phyloP scores from a whole-genome alignment of 768 basidiomycete genomes.

The Mycena sanguinolenta region DNA sequence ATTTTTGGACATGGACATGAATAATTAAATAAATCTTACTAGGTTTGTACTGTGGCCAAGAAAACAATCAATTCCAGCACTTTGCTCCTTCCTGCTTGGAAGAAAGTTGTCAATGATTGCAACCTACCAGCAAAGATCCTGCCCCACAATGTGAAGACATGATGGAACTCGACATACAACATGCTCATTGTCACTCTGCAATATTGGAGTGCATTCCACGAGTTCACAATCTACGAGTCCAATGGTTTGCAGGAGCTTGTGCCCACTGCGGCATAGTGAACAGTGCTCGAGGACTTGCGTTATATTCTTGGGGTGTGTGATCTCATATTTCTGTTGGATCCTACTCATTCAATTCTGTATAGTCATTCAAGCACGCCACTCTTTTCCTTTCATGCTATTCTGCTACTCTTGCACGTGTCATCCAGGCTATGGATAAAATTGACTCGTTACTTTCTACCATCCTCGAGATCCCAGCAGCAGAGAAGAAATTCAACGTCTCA shows the following conservation, averaged over 20 bases:
- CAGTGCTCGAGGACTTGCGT: too few relatives aligned
- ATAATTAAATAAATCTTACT: too few relatives aligned
- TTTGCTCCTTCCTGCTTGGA: too few relatives aligned
- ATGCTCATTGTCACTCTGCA: background rate
- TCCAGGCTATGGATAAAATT: too few relatives aligned
- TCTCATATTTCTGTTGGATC: too few relatives aligned
- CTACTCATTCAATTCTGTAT: too few relatives aligned
- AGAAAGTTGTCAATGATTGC: background rate
- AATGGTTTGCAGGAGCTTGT: too few relatives aligned
- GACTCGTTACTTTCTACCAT: background rate
- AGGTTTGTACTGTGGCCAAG: too few relatives aligned
- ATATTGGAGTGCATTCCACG: background rate
- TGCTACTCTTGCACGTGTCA: background rate
- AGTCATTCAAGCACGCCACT: background rate
- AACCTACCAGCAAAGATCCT: background rate
- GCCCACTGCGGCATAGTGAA: too few relatives aligned
- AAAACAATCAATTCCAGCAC: too few relatives aligned
- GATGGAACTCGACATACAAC: background rate
- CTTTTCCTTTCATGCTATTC: background rate
- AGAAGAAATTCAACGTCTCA: background rate
- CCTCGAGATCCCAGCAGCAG: background rate
- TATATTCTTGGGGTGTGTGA: too few relatives aligned
- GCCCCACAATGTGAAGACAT: background rate
- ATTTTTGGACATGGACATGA: too few relatives aligned
- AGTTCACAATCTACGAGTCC: background rate